A percentile compares a stretch with the other conserved stretches of the same genome.
These are phyloP conservation scores for Clavariopsis aquatica DNA, from an alignment of 495 filamentous ascomycete genomes.

Conservation along the genomic window DNA sequence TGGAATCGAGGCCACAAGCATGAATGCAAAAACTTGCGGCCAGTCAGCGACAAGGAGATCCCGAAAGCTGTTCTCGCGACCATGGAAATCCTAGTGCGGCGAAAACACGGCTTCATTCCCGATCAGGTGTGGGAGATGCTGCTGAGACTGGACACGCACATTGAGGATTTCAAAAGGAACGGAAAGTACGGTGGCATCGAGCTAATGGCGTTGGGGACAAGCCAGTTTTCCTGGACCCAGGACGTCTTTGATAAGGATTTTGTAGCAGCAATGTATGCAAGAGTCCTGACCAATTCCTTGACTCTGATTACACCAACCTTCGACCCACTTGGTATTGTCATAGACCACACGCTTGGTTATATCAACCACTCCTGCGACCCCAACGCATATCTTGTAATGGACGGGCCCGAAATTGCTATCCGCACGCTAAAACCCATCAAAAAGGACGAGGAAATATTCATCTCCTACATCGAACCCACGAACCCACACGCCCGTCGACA, in stretches of 20 bases:
- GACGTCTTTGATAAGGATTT: conserved; percentile 21
- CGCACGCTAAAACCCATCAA: conserved; percentile 51
- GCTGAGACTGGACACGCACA: conserved; percentile 18
- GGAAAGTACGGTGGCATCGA: conserved; percentile 51
- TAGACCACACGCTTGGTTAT: conserved; percentile 59
- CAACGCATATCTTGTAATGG: conserved; percentile 66
- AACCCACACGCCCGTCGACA: conserved; percentile 53
- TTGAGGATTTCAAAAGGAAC: conserved; percentile 30
- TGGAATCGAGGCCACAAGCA: conserved; percentile 62
- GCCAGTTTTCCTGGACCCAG: conserved; percentile 13
- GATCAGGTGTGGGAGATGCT: conserved; percentile 26
- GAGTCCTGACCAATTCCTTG: conserved; percentile 54
- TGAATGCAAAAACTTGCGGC: conserved; percentile 52
- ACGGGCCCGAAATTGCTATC: conserved; percentile 49
- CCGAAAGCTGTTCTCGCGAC: conserved; percentile 31
- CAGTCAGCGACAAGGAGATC: conserved; percentile 15
- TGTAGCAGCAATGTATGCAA: conserved; percentile 28
- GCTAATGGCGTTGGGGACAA: conserved; percentile 47
- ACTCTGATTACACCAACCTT: conserved; percentile 60
- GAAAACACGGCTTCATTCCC: conserved; percentile 24
- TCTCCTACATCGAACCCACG: conserved; percentile 68
- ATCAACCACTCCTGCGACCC: conserved; percentile 74
- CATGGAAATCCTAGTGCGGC: conserved; percentile 29
- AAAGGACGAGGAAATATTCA: conserved; percentile 62
- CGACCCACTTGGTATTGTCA: conserved; percentile 61